A percentile compares a stretch with the other conserved stretches of the same genome.
These are phyloP conservation scores for Solanum appendiculatum DNA, from an alignment of 257 asterid species.

Conservation along the genomic window DNA sequence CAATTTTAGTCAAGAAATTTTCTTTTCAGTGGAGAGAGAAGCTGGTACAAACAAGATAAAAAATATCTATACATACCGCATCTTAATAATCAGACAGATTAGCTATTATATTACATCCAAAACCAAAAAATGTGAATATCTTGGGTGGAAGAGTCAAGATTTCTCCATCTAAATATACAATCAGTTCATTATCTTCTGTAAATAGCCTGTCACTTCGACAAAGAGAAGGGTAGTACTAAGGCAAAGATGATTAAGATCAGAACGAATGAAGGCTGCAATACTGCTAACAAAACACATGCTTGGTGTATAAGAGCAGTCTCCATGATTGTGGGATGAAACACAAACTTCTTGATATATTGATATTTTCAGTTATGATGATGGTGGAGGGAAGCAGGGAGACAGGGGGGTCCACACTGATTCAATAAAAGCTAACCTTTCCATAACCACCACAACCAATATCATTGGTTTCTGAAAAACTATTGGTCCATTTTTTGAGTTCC, in stretches of 20 bases:
- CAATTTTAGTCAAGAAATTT: not conserved
- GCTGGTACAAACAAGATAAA: not conserved
- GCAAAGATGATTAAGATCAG: not conserved
- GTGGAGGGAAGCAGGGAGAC: not conserved
- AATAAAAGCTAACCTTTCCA: slow-evolving; percentile 55
- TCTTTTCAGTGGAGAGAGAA: not conserved
- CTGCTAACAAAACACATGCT: not conserved
- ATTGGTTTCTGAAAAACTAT: slow-evolving; percentile 57
- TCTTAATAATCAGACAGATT: not conserved
- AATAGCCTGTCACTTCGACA: not conserved
- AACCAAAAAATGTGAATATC: not conserved
- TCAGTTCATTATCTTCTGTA: not conserved
- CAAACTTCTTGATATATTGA: not conserved
- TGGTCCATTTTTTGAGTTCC: slow-evolving; percentile 66
- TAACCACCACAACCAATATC: slow-evolving; percentile 75
- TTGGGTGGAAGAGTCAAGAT: not conserved
- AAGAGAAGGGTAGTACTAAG: not conserved
- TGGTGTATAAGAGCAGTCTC: not conserved
- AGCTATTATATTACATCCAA: not conserved
- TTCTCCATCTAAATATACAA: not conserved
- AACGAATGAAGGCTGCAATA: not conserved
- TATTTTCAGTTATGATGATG: not conserved
- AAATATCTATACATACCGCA: too few relatives aligned
- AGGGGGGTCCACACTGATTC: not conserved
- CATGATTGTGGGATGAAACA: not conserved